Percentiles rank a stretch among this genome's conserved stretches.
Evolutionary conservation across 2,329 filamentous ascomycete genomes (phyloP).

Genomic region (Penicillium sclerotigenum): DNA sequence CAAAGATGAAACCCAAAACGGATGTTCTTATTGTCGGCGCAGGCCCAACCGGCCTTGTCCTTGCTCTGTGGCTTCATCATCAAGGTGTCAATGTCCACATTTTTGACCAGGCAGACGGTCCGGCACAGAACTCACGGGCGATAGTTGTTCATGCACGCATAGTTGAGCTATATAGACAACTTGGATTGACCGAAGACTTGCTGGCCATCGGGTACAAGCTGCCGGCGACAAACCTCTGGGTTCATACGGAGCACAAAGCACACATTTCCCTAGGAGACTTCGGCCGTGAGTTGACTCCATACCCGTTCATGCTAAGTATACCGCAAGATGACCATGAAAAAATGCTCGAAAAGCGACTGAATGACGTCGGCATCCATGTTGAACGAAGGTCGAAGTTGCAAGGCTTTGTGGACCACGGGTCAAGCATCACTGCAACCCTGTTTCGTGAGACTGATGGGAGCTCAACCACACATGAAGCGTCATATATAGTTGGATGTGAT

Average conservation of each 20-base stretch:
- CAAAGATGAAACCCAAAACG: slow-evolving; percentile 1
- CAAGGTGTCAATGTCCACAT: slow-evolving; percentile 37
- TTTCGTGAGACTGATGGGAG: slow-evolving; percentile 14
- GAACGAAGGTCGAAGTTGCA: slow-evolving; percentile 28
- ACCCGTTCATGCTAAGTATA: slow-evolving; percentile 28
- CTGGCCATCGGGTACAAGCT: slow-evolving; percentile 38
- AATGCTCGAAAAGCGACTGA: slow-evolving; percentile 28
- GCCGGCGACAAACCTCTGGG: slow-evolving; percentile 40
- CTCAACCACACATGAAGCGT: slow-evolving; percentile 31
- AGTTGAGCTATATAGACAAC: slow-evolving; percentile 50
- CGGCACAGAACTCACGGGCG: slow-evolving; percentile 36
- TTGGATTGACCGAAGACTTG: slow-evolving; percentile 40
- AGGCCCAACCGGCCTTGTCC: slow-evolving; percentile 32
- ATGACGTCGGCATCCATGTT: slow-evolving; percentile 26
- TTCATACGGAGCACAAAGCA: slow-evolving; percentile 20
- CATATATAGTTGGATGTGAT: slow-evolving; percentile 53
- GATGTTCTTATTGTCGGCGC: slow-evolving; percentile 31
- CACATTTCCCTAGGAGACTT: slow-evolving; percentile 25
- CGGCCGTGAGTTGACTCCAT: slow-evolving; percentile 28
- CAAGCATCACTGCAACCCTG: slow-evolving; percentile 24
- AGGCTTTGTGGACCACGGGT: slow-evolving; percentile 23
- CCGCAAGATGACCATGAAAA: slow-evolving; percentile 32
- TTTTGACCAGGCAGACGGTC: slow-evolving; percentile 44
- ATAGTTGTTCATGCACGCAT: slow-evolving; percentile 51
- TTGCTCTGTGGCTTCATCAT: slow-evolving; percentile 30